Base-by-base conservation (phyloP, 2,329 filamentous ascomycete genomes). In the Metarhizium album region DNA sequence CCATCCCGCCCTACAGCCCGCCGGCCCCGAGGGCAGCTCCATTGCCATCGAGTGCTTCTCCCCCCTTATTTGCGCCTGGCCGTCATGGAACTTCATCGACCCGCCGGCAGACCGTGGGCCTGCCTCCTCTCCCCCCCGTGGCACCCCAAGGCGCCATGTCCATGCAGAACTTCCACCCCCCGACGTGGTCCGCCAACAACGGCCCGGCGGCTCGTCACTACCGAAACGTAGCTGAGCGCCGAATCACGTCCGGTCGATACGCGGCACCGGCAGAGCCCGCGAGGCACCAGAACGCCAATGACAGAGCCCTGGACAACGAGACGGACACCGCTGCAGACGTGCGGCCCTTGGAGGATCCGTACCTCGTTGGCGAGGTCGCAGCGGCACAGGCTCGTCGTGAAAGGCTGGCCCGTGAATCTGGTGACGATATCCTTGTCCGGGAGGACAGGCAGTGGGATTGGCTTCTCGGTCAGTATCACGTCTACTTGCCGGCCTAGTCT, bases 311-410 rank as follows among this genome's bases (percentile, higher is more conserved):
- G 16, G 48, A 55, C 1, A 20, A 47, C 31, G 51, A 42, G 5
- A 4, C 43, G 3, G 49, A 42, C 4, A 42, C 13, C 20, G 16
- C 27, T 13, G 16, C 46, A 9, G 52, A 51, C 22, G 46, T 63
- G 63, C 70, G 74, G 6, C 81, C 80, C 2, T 70, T 83, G 18
- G 83, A 87, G 64, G 83, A 86, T 56, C 83, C 82, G 0, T 75
- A 82, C 51, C 68, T 86, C 9, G 83, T 86, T 2, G 83, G 83
- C 33, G 82, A 85, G 65, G 74, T 74, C 47, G 83, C 82, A 3
- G 83, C 83, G 2, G 70, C 72, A 9, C 65, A 72, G 54, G 80
- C 81, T 7, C 71, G 79, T 42, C 66, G 68, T n/a, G 77, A 79
- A 59, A 71, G 83, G 54, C 63, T 83, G 27, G 72, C 73, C n/a